Conservation (phyloP, 208 protist genomes). For the Kentomonas sorsogonicus region DNA sequence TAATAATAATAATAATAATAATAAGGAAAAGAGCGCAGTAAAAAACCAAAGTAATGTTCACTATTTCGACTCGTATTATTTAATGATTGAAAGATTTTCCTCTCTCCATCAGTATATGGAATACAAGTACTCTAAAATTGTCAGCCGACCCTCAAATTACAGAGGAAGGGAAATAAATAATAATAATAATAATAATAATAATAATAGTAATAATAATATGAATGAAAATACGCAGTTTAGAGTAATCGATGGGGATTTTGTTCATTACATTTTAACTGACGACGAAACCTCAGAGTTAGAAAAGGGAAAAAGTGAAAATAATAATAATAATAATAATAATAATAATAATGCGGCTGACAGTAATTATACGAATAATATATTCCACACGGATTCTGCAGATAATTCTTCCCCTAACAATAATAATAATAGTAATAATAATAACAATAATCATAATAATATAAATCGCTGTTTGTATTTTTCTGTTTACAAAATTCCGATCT, state of each 20-base stretch:
- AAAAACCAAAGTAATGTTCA: not conserved
- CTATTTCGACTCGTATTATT: not conserved
- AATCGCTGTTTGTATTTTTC: too few species aligned
- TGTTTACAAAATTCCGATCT: too few species aligned
- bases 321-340: conserved; percentile 10
- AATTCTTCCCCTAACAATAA: too few species aligned
- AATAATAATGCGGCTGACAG: not conserved
- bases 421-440: too few species aligned
- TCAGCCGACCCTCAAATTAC: too few species aligned
- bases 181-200: conserved; percentile 9
- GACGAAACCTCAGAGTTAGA: not conserved
- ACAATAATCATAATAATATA: too few species aligned
- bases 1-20: conserved; percentile 12
- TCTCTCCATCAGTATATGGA: not conserved
- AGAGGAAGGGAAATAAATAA: too few species aligned
- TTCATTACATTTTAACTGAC: too few species aligned
- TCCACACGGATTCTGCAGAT: too few species aligned
- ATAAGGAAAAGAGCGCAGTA: not conserved
- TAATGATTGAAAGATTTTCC: conserved; percentile 4
- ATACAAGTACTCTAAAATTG: not conserved
- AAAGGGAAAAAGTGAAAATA: not conserved
- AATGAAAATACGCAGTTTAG: too few species aligned
- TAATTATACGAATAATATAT: too few species aligned
- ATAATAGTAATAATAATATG: not conserved
- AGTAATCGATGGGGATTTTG: too few species aligned